A percentile compares a stretch with the other conserved stretches of the same genome.
Conservation (phyloP, 768 basidiomycete genomes). For the Naganishia antarctica region DNA sequence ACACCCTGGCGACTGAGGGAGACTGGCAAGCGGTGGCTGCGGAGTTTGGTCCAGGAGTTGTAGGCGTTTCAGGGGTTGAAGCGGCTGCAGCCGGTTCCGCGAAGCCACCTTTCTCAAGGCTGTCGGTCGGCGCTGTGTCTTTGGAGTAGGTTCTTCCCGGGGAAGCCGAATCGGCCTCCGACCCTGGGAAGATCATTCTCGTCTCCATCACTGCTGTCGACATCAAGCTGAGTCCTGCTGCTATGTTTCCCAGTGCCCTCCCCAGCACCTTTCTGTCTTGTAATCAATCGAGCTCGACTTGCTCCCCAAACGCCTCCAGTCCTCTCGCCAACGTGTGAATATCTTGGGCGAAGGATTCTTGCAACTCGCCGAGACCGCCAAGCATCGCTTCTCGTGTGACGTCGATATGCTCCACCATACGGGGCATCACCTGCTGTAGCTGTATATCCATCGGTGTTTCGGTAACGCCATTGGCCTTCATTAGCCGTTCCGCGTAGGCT, state of each 20-base stretch:
- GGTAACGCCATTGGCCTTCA: not conserved
- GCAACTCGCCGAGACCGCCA: not conserved
- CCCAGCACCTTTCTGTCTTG: not conserved
- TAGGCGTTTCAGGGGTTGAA: not conserved
- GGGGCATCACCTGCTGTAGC: not conserved
- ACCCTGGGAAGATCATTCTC: not conserved
- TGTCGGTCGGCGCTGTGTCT: not conserved
- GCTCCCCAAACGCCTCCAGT: not conserved
- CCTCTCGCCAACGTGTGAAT: not conserved
- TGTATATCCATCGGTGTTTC: constrained; percentile 4
- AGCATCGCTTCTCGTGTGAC: not conserved
- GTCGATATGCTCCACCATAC: not conserved
- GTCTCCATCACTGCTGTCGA: constrained; percentile 4
- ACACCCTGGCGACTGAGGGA: not conserved
- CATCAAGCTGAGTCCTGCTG: not conserved
- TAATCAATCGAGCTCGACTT: not conserved
- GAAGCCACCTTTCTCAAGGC: not conserved
- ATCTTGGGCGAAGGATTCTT: not conserved
- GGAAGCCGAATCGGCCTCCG: not conserved
- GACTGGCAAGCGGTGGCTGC: not conserved
- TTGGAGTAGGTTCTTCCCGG: not conserved
- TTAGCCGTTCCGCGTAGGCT: not conserved
- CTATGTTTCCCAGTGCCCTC: not conserved
- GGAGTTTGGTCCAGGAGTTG: not conserved
- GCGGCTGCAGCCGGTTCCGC: not conserved